phyloP scores from a whole-genome alignment of 2,329 filamentous ascomycete species.

The Aspergillus ochraceus region DNA sequence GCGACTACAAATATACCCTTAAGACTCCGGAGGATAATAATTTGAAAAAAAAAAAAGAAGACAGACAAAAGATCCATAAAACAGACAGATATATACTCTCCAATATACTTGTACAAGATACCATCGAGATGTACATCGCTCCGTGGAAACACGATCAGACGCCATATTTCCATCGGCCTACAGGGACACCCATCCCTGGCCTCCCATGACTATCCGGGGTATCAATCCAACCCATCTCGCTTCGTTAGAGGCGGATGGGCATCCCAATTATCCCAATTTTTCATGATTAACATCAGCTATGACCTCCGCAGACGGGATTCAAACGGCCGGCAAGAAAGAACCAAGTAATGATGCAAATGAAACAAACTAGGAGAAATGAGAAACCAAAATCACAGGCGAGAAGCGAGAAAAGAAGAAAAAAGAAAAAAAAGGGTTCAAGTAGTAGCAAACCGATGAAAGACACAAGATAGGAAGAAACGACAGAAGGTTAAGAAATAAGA shows the following conservation, averaged over 20 bases:
- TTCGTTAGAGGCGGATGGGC: background rate
- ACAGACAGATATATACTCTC: background rate
- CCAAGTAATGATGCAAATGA: constrained; percentile 12
- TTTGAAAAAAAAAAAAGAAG: too few species aligned
- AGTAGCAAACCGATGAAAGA: constrained; percentile 7
- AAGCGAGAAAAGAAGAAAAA: constrained; percentile 9
- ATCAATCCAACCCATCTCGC: background rate
- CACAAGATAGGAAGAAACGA: constrained; percentile 6
- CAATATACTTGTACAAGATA: background rate
- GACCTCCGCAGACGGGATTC: constrained; percentile 10
- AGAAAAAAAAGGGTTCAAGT: constrained; percentile 4
- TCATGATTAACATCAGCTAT: constrained; percentile 23
- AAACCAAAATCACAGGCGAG: background rate
- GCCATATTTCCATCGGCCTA: background rate
- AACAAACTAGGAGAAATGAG: background rate
- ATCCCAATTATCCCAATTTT: constrained; percentile 14
- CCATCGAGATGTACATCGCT: background rate
- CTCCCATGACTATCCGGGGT: background rate
- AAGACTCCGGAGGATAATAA: too few species aligned
- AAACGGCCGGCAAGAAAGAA: constrained; percentile 12
- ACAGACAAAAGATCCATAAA: background rate
- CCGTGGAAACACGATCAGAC: background rate
- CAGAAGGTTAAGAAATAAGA: background rate
- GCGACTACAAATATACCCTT: background rate
- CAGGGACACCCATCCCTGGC: background rate